phyloP scores from a whole-genome alignment of 2,329 filamentous ascomycete genomes.

The Ophiocordyceps polyrhachis-furcata region DNA sequence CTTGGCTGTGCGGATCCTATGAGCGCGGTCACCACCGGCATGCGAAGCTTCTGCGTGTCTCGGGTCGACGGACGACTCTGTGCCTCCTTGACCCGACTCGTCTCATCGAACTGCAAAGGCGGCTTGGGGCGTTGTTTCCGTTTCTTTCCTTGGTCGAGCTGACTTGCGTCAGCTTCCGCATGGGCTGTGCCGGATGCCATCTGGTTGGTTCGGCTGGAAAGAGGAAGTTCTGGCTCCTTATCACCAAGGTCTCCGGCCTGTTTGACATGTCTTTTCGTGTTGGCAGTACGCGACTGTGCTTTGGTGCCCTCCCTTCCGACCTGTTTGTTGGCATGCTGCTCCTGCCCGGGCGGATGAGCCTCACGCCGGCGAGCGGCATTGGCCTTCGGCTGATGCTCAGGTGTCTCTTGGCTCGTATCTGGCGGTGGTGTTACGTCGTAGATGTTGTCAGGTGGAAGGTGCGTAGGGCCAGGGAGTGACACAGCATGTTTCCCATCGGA shows the following conservation, averaged over 20 bases:
- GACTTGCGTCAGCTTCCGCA: not conserved
- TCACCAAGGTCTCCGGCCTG: not conserved
- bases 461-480: constrained; percentile 1
- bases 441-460: constrained; percentile 10
- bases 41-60: constrained; percentile 1
- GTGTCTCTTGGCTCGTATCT: not conserved
- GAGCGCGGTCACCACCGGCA: constrained; percentile 5
- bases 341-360: not conserved
- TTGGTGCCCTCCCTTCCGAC: not conserved
- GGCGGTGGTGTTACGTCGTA: constrained; percentile 8
- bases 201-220: not conserved
- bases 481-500: not conserved
- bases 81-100: constrained; percentile 9
- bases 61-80: not conserved
- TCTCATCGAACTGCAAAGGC: constrained; percentile 14
- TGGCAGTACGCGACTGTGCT: not conserved
- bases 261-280: not conserved
- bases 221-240: not conserved
- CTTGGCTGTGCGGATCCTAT: constrained; percentile 4
- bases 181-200: not conserved
- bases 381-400: not conserved
- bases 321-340: not conserved
- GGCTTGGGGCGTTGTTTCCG: constrained; percentile 16
- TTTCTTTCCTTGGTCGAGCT: constrained; percentile 4
- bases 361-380: not conserved